Percentiles rank a stretch among this genome's conserved stretches.
Conservation (phyloP, 2,329 filamentous ascomycete species). For the Dactylellina leptospora region DNA sequence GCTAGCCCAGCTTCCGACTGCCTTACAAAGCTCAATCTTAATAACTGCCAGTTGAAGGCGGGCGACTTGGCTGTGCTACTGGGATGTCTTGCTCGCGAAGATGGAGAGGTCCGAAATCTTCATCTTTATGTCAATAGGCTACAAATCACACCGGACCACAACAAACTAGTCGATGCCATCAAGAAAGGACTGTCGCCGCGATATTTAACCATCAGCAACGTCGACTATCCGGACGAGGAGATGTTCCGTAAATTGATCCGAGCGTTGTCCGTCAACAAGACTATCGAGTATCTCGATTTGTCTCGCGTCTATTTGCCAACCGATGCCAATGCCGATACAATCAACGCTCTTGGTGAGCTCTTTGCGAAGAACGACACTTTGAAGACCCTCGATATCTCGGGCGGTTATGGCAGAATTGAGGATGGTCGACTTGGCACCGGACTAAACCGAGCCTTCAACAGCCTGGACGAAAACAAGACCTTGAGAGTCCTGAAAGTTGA, state of each 20-base stretch:
- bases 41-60: conserved; percentile 73
- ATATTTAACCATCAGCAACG: conserved; percentile 72
- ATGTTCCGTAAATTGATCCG: conserved; percentile 71
- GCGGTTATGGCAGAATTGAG: conserved; percentile 76
- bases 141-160: conserved; percentile 60
- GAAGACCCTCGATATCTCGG: conserved; percentile 74
- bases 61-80: conserved; percentile 72
- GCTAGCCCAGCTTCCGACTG: conserved; percentile 69
- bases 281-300: conserved; percentile 72
- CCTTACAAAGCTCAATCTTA: conserved; percentile 70
- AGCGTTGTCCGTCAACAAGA: conserved; percentile 70
- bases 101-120: conserved; percentile 67
- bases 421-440: conserved; percentile 74
- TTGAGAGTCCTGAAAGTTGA: conserved; percentile 72
- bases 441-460: conserved; percentile 72
- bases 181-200: conserved; percentile 67
- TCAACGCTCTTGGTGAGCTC: conserved; percentile 70
- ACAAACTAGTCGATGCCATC: conserved; percentile 66
- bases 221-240: conserved; percentile 73
- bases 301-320: conserved; percentile 75
- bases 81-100: conserved; percentile 68
- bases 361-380: conserved; percentile 74
- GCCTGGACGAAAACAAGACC: conserved; percentile 71
- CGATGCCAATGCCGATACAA: conserved; percentile 74
- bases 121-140: conserved; percentile 67